Base-by-base conservation (phyloP, 495 filamentous ascomycete species). In the Paragyromitra xinjiangensis region DNA sequence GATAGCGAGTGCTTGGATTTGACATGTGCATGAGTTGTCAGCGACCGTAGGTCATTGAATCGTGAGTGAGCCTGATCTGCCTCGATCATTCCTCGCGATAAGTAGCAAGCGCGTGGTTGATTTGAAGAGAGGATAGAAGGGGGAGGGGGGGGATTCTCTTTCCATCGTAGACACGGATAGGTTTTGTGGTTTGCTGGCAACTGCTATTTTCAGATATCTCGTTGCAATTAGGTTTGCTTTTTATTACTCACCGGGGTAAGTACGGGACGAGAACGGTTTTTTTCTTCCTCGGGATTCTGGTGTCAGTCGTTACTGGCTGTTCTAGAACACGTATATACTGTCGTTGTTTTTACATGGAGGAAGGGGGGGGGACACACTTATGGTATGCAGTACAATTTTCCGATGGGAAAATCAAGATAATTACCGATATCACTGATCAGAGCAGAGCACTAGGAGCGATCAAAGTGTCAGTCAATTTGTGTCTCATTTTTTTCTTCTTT, bases 161-260 rank as follows among this genome's bases (percentile, higher is more conserved):
- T 9, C 34, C 50, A 12, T 69, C 53, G 66, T 63, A 44, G 68
- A 50, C 42, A 70, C 22, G 55, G 29, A 63, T 29, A n/a, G 53
- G 68, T 40, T 73, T 29, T 67, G 62, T 56, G 68, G 69, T 77
- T 73, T 71, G 69, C 40, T 77, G 74, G 74, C 74, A 63, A 64
- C 59, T 59, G 61, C 69, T 77, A 77, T 77, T 77, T 73, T 73
- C 74, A 73, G 74, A 53, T 26, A 19, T 58, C 45, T 51, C 42
- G 58, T 73, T 71, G 62, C 61, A 67, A 73, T 66, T 73, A 55
- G 19, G 16, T 73, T 73, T 73, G 45, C 45, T 67, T 73, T 65
- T 67, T 67, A 14, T 34, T 42, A 62, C 22, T 64, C 24, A 19
- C 50, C 29, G 14, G 44, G 69, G 68, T 16, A 62, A 48, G 55